These are phyloP conservation scores for Globisporangium ultimum DNA, from an alignment of 352 stramenopile genomes.

Conservation along the genomic window DNA sequence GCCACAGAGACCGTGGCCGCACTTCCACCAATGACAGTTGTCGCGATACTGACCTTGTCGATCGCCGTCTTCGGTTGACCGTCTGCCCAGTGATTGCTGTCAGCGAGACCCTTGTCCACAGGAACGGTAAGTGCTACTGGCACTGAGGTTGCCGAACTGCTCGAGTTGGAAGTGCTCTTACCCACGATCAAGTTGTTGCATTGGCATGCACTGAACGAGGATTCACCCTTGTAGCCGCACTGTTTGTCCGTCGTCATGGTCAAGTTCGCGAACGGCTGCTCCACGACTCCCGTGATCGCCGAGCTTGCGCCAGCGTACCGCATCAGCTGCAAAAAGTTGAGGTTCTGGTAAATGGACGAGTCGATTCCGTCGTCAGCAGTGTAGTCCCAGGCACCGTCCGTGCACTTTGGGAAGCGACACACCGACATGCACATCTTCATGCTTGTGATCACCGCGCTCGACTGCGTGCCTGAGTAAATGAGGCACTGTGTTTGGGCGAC, in stretches of 20 bases:
- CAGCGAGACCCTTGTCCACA: slow-evolving; percentile 55
- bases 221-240: slow-evolving; percentile 57
- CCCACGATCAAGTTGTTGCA: slow-evolving; percentile 43
- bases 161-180: slow-evolving; percentile 14
- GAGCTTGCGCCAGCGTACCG: slow-evolving; percentile 30
- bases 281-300: slow-evolving; percentile 24
- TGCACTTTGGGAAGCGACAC: slow-evolving; percentile 77
- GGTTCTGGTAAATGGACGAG: slow-evolving; percentile 59
- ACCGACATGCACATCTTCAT: slow-evolving; percentile 73
- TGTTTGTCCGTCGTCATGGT: slow-evolving; percentile 47
- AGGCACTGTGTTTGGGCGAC: slow-evolving; percentile 61
- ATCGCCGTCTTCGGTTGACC: slow-evolving; percentile 50
- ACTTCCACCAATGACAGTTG: slow-evolving; percentile 46
- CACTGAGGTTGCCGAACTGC: slow-evolving; percentile 11
- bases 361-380: slow-evolving; percentile 52
- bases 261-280: slow-evolving; percentile 48
- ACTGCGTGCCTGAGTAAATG: slow-evolving; percentile 71
- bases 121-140: slow-evolving; percentile 30
- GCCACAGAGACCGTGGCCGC: slow-evolving; percentile 62
- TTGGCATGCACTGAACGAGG: slow-evolving; percentile 53
- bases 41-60: slow-evolving; percentile 66
- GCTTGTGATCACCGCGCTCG: slow-evolving; percentile 41
- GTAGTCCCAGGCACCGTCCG: slow-evolving; percentile 78
- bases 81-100: slow-evolving; percentile 65
- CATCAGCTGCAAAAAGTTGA: slow-evolving; percentile 72